These are phyloP conservation scores for Epichloe festucae DNA, from an alignment of 2,329 filamentous ascomycete genomes.

Conservation along the genomic window DNA sequence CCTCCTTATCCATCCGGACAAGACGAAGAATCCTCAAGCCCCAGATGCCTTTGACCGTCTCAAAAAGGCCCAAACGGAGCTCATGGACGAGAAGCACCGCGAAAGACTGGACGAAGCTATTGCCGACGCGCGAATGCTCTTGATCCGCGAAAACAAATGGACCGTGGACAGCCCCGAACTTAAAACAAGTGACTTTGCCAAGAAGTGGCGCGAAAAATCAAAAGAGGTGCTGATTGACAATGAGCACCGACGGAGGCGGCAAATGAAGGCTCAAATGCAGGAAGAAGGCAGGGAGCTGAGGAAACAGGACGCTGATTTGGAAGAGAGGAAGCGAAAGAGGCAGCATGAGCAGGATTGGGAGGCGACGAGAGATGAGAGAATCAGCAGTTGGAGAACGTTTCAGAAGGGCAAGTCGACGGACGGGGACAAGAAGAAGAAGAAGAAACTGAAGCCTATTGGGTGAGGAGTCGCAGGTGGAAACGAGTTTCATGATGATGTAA, in stretches of 20 bases:
- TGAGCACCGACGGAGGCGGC: constrained; percentile 69
- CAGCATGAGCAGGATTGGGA: constrained; percentile 96
- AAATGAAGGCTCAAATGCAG: constrained; percentile 89
- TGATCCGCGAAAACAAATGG: constrained; percentile 91
- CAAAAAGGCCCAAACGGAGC: constrained; percentile 82
- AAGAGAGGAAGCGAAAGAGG: constrained; percentile 69
- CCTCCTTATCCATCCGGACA: constrained; percentile 97
- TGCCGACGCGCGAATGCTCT: constrained; percentile 84
- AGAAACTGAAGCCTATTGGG: constrained; percentile 55
- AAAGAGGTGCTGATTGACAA: constrained; percentile 86
- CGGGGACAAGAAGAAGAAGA: constrained; percentile 49
- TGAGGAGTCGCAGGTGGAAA: constrained; percentile 13
- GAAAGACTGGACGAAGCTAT: constrained; percentile 84
- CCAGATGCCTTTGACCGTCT: constrained; percentile 94
- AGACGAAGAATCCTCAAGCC: constrained; percentile 79
- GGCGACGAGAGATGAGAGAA: constrained; percentile 76
- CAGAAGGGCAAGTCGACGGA: constrained; percentile 56
- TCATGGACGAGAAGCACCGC: constrained; percentile 91
- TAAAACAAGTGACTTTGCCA: constrained; percentile 69
- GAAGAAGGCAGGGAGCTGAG: constrained; percentile 86
- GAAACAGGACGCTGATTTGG: constrained; percentile 73
- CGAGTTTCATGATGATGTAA: background rate
- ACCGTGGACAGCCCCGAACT: constrained; percentile 79
- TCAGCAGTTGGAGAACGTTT: constrained; percentile 88
- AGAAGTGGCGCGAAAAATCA: constrained; percentile 81